A percentile compares a stretch with the other conserved stretches of the same genome.
These are phyloP conservation scores for Kwoniella bestiolae DNA, from an alignment of 768 basidiomycete genomes.

Conservation along the genomic window DNA sequence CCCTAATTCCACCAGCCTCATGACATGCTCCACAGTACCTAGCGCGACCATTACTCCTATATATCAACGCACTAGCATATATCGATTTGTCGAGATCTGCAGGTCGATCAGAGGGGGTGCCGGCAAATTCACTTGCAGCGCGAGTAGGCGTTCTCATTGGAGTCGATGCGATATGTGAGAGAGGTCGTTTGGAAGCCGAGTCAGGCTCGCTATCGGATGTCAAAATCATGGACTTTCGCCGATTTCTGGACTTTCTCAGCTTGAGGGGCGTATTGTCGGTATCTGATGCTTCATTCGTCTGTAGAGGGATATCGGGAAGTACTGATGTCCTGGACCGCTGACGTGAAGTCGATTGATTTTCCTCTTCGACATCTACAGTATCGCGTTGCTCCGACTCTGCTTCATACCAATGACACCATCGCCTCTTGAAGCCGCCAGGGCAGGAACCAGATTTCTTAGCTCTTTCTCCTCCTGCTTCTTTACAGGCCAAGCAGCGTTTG, in stretches of 20 bases:
- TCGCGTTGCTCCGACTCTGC: background rate
- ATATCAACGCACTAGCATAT: slow-evolving; percentile 2
- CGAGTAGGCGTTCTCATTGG: background rate
- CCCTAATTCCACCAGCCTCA: slow-evolving; percentile 5
- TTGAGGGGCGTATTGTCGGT: slow-evolving; percentile 1
- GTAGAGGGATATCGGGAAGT: background rate
- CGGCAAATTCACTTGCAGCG: background rate
- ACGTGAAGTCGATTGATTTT: background rate
- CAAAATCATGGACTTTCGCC: background rate
- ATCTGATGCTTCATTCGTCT: background rate
- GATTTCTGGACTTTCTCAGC: slow-evolving; percentile 1
- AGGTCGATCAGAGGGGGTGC: slow-evolving; percentile 1
- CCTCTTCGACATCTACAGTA: no score
- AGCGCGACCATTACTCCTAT: slow-evolving; percentile 9
- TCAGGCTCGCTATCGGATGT: background rate
- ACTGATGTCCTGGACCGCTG: background rate
- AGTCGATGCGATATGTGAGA: background rate
- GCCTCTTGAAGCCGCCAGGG: background rate
- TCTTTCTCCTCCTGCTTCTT: slow-evolving; percentile 16
- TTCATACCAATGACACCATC: background rate
- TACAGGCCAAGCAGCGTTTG: slow-evolving; percentile 8
- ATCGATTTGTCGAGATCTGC: slow-evolving; percentile 4
- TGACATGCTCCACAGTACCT: slow-evolving; percentile 16
- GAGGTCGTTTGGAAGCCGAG: background rate
- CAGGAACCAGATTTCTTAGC: slow-evolving; percentile 4